Conservation (phyloP, 2,329 filamentous ascomycete species). For the Neophaeococcomyces mojaviensis region DNA sequence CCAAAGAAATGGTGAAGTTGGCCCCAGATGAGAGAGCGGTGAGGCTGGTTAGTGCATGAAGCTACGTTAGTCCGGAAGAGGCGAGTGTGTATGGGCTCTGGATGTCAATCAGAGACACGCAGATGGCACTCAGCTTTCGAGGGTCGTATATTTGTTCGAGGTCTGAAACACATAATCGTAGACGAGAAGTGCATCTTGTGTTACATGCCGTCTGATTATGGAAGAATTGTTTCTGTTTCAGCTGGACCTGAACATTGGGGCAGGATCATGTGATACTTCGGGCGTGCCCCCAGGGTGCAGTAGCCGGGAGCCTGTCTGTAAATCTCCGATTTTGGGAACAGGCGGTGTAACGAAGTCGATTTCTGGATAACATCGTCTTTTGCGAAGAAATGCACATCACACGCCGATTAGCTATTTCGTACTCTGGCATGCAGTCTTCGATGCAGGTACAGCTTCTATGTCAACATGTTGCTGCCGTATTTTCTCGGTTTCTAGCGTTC, state of each 20-base stretch:
- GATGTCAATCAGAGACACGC: background rate
- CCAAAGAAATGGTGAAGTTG: background rate
- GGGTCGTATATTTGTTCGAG: background rate
- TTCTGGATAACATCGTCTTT: too few relatives aligned
- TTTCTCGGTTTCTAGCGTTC: background rate
- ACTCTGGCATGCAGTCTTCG: background rate
- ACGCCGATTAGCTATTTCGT: too few relatives aligned
- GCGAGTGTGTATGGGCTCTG: background rate
- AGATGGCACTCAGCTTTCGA: background rate
- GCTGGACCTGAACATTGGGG: background rate
- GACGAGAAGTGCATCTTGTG: background rate
- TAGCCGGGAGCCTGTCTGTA: background rate
- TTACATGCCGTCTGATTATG: background rate
- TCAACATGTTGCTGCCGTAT: background rate
- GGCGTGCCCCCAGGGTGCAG: background rate
- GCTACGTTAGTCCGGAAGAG: background rate
- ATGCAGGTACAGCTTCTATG: slow-evolving; percentile 5
- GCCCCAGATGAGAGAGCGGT: slow-evolving; percentile 7
- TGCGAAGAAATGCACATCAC: too few relatives aligned
- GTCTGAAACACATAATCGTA: background rate
- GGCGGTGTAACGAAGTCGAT: slow-evolving; percentile 6
- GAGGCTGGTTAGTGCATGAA: slow-evolving; percentile 5
- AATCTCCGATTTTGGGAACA: slow-evolving; percentile 3
- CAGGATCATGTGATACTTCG: background rate
- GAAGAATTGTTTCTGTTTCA: slow-evolving; percentile 1